These are phyloP conservation scores for Heterobasidion irregulare DNA, from an alignment of 1,284 basidiomycete species.

Conservation along the genomic window DNA sequence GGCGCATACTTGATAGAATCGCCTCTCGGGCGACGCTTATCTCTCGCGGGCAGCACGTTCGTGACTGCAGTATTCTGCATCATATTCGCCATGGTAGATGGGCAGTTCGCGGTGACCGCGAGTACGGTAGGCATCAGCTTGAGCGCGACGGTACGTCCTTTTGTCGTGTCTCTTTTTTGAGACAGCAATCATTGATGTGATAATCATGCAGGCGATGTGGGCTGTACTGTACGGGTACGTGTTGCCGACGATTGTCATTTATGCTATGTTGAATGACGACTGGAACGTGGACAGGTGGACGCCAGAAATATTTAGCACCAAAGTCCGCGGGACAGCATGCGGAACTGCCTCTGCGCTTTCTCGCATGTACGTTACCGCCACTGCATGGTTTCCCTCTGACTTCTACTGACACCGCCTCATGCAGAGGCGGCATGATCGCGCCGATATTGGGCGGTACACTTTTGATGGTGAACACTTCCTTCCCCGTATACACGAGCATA, in stretches of 20 bases:
- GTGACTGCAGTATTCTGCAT: constrained; percentile 77
- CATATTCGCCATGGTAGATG: constrained; percentile 59
- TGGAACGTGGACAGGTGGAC: constrained; percentile 58
- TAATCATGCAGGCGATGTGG: constrained; percentile 67
- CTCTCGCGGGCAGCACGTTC: constrained; percentile 76
- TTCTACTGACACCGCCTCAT: neutral
- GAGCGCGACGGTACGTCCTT: constrained; percentile 59
- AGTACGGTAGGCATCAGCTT: constrained; percentile 79
- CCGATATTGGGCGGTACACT: constrained; percentile 82
- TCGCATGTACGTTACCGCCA: constrained; percentile 55
- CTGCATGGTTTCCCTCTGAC: constrained; percentile 4
- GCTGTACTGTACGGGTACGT: constrained; percentile 74
- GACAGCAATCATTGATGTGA: neutral
- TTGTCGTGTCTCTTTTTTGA: neutral
- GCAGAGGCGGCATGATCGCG: constrained; percentile 85
- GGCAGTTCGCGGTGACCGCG: constrained; percentile 58
- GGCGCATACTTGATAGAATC: constrained; percentile 88
- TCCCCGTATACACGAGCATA: constrained; percentile 78
- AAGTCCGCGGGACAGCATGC: constrained; percentile 86
- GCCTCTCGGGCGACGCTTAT: constrained; percentile 66
- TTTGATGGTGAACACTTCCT: constrained; percentile 58
- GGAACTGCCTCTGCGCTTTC: constrained; percentile 88
- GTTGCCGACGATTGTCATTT: too few species aligned
- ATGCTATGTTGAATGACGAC: constrained; percentile 7
- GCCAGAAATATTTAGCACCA: constrained; percentile 83